Evolutionary conservation across 2,329 filamentous ascomycete species (phyloP).

Genomic region (Aspergillus pseudoviridinutans): DNA sequence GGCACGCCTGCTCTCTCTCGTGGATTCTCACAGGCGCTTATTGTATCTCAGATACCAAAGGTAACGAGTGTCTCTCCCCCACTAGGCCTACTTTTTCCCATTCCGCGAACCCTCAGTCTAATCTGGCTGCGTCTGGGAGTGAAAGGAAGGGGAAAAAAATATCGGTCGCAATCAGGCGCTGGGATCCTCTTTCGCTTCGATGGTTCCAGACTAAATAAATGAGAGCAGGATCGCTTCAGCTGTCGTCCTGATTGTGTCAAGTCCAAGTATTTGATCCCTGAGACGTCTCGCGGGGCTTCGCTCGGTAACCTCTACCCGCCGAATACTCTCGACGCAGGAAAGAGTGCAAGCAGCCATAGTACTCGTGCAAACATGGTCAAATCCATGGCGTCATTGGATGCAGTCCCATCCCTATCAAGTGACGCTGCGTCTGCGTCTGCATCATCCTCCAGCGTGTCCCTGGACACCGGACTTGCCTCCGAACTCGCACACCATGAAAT

Average conservation of each 20-base stretch:
- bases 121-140: neutral
- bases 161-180: conserved; percentile 7
- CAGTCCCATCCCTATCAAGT: conserved; percentile 30
- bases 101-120: neutral
- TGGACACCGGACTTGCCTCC: conserved; percentile 24
- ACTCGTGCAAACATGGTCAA: neutral
- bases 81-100: neutral
- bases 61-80: neutral
- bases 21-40: neutral
- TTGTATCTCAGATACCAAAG: neutral
- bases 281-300: conserved; percentile 1
- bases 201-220: conserved; percentile 18
- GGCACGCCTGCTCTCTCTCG: neutral
- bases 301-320: neutral
- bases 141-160: neutral
- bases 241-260: conserved; percentile 15
- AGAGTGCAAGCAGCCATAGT: neutral
- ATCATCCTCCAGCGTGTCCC: conserved; percentile 26
- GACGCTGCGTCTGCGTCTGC: conserved; percentile 24
- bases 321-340: neutral
- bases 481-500: conserved; percentile 20
- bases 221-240: conserved; percentile 17
- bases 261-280: conserved; percentile 4
- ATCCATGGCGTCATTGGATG: conserved; percentile 17
- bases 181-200: conserved; percentile 11